A percentile compares a stretch with the other conserved stretches of the same genome.
Evolutionary conservation across 305 asterid species (phyloP).

Genomic region (Solanum chacoense): DNA sequence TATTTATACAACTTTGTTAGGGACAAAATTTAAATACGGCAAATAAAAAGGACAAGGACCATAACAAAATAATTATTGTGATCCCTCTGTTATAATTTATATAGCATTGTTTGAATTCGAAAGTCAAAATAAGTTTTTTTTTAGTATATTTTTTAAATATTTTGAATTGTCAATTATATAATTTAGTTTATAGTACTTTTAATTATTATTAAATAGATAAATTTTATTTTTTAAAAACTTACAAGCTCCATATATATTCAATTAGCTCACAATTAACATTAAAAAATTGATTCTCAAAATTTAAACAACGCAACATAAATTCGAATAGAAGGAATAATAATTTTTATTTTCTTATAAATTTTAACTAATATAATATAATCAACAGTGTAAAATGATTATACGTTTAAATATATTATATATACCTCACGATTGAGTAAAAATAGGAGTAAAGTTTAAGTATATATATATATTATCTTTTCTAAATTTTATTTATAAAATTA

Average conservation of each 20-base stretch:
- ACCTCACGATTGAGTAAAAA: not conserved
- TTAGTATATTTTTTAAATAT: no score
- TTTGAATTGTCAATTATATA: no score
- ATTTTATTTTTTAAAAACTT: not conserved
- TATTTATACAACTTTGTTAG: not conserved
- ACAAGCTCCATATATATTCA: not conserved
- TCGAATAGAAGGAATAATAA: not conserved
- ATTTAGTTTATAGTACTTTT: not conserved
- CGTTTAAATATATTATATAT: not conserved
- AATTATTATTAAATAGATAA: not conserved
- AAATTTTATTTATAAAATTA: not conserved
- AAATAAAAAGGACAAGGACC: not conserved
- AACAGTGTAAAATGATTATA: not conserved
- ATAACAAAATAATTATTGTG: not conserved
- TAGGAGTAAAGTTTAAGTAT: not conserved
- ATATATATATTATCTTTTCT: not conserved
- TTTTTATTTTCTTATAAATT: not conserved
- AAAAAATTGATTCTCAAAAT: not conserved
- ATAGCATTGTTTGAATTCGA: not conserved
- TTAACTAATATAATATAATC: not conserved
- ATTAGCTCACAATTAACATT: not conserved
- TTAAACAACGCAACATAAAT: not conserved
- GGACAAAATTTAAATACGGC: not conserved
- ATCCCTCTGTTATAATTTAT: not conserved
- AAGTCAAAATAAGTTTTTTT: not conserved